phyloP scores from a whole-genome alignment of 2,329 filamentous ascomycete species.

The Curvularia eragrostidis region DNA sequence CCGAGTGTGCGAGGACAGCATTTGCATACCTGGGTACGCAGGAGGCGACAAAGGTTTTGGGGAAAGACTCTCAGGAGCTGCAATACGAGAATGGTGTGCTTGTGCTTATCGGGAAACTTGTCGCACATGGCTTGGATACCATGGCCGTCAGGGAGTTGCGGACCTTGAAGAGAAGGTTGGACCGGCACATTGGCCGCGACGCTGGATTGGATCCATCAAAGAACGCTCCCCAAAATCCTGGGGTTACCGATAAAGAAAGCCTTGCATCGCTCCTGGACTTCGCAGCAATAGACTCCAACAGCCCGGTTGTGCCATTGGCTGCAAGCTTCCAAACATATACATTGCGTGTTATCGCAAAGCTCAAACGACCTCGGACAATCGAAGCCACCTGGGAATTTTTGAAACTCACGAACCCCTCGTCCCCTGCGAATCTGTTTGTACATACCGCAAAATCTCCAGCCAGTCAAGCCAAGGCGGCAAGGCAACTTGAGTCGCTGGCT shows the following conservation, averaged over 20 bases:
- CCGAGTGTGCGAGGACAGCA: constrained; percentile 73
- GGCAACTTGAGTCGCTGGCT: constrained; percentile 71
- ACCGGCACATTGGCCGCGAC: constrained; percentile 44
- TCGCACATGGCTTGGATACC: constrained; percentile 69
- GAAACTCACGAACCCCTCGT: constrained; percentile 59
- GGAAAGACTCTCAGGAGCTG: constrained; percentile 64
- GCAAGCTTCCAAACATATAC: constrained; percentile 70
- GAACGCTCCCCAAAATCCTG: constrained; percentile 37
- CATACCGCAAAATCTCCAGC: constrained; percentile 57
- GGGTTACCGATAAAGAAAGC: constrained; percentile 51
- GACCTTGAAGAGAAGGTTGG: constrained; percentile 69
- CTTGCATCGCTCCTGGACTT: constrained; percentile 70
- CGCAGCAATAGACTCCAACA: constrained; percentile 49
- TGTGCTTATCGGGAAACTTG: constrained; percentile 69
- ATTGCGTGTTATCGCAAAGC: constrained; percentile 67
- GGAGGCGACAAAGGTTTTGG: constrained; percentile 59
- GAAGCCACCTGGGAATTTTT: constrained; percentile 66
- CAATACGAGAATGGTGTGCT: constrained; percentile 78
- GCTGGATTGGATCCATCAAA: constrained; percentile 13
- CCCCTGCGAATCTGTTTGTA: constrained; percentile 65
- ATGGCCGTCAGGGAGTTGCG: constrained; percentile 73
- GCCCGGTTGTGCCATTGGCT: constrained; percentile 59
- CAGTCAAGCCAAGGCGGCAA: constrained; percentile 63
- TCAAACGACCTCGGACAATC: constrained; percentile 65
- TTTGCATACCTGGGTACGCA: constrained; percentile 69